Base-by-base conservation (phyloP, 2,329 filamentous ascomycete genomes). In the Cercospora canescens region DNA sequence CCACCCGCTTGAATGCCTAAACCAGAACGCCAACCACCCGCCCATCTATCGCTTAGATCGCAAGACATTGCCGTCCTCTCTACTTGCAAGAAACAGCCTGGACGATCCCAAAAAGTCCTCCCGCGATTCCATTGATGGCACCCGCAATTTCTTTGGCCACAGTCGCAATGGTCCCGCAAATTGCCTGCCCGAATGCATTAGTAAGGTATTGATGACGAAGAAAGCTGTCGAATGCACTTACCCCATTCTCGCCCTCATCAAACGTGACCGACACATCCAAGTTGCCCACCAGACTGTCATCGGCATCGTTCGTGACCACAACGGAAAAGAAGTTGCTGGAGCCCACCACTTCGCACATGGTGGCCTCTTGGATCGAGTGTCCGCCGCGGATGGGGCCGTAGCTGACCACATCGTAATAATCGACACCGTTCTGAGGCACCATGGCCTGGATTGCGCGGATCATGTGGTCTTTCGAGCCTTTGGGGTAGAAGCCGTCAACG, bases 281-380 rank as follows among this genome's bases (percentile, higher is more conserved):
- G 2, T 45, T 37, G 0, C 57, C 57, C 1, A 55, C 60, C 32
- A 55, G 8, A 34, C 35, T 32, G 14, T 41, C 28, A n/a, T 55
- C 60, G 1, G 24, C 60, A 11, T 62, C 60, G 30, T 55, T 39
- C 21, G 32, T 48, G 18, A 62, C 30, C 2, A 39, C 48, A 6
- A 62, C 60, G 1, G 45, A 55, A 9, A 62, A 62, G 32, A 62
- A 62, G 48, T 62, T 62, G 24, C 60, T 62, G 0, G 60, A 62
- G 0, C 52, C 48, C 50, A 56, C 48, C 14, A 62, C 50, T 14
- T 62, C 60, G 60, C 60, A 62, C 16, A 4, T 30, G 9, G 60
- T 30, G 16, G 9, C 32, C 2, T 41, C 35, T 14, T 39, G 56
- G 6, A 41, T 9, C 7, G 32, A 26, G 6, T 59, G 37, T 6